Evolutionary conservation across 1,139 yeast genomes (phyloP).

Genomic region (Yamadazyma atlantica): DNA sequence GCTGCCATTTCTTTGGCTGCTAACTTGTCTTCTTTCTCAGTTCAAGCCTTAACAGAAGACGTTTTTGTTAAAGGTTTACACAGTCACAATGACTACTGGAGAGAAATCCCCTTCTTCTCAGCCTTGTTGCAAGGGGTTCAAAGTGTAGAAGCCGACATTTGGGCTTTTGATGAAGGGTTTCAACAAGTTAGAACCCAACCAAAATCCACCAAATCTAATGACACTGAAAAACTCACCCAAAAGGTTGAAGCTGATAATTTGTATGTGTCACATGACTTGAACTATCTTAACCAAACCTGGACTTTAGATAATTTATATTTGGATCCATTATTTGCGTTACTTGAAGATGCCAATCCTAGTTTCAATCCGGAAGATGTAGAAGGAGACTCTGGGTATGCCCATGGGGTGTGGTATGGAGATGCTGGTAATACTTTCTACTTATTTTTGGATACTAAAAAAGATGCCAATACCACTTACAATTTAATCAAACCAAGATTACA

Average conservation of each 20-base stretch:
- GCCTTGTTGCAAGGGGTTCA: conserved; percentile 59
- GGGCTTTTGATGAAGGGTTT: conserved; percentile 44
- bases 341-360: conserved; percentile 45
- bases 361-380: conserved; percentile 9
- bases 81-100: conserved; percentile 78
- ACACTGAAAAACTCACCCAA: conserved; percentile 12
- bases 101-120: conserved; percentile 57
- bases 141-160: conserved; percentile 71
- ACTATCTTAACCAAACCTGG: conserved; percentile 39
- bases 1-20: conserved; percentile 6
- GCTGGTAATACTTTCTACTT: conserved; percentile 40
- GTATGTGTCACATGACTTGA: conserved; percentile 65
- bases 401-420: conserved; percentile 36
- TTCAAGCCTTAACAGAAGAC: conserved; percentile 46
- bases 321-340: conserved; percentile 47
- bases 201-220: conserved; percentile 15
- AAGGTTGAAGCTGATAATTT: conserved; percentile 35
- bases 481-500: conserved; percentile 30
- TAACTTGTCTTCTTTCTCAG: conserved; percentile 10
- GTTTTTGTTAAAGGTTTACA: conserved; percentile 55
- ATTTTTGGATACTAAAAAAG: conserved; percentile 43
- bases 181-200: conserved; percentile 24
- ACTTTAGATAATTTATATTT: conserved; percentile 55
- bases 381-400: conserved; percentile 17
- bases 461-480: conserved; percentile 31